phyloP scores from a whole-genome alignment of 768 basidiomycete genomes.

The Auricularia sp. region DNA sequence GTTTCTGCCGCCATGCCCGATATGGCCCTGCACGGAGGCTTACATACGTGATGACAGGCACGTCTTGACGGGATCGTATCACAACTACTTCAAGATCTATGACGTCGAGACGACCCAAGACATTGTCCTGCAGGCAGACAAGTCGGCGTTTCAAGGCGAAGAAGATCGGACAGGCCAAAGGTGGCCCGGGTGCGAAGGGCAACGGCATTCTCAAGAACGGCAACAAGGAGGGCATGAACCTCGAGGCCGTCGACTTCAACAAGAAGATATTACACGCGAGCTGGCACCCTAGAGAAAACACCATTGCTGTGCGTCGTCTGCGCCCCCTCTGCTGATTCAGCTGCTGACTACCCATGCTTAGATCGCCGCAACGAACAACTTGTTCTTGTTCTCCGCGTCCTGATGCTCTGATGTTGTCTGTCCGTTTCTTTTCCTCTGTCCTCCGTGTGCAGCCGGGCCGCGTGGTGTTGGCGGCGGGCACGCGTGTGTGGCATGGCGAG shows the following conservation, averaged over 20 bases:
- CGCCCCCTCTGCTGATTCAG: neutral
- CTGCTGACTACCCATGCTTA: conserved; percentile 20
- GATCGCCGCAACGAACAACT: conserved; percentile 96
- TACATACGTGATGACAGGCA: conserved; percentile 42
- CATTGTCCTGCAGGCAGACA: conserved; percentile 94
- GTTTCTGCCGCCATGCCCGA: conserved; percentile 12
- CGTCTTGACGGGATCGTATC: conserved; percentile 98
- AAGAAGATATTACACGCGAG: conserved; percentile 94
- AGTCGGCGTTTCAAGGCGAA: conserved; percentile 99
- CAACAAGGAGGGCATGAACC: conserved; percentile 80
- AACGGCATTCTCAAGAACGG: conserved; percentile 59
- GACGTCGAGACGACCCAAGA: conserved; percentile 82
- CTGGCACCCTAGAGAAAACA: conserved; percentile 98
- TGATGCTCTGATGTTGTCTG: neutral
- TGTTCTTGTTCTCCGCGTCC: conserved; percentile 44
- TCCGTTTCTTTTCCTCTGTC: neutral
- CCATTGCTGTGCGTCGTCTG: conserved; percentile 71
- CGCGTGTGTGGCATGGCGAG: no score
- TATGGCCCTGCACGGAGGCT: conserved; percentile 1
- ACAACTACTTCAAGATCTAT: conserved; percentile 99
- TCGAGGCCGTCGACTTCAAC: conserved; percentile 83
- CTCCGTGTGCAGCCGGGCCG: neutral
- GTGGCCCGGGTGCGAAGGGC: conserved; percentile 53
- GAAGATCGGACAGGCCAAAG: conserved; percentile 82
- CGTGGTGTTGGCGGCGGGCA: neutral